Evolutionary conservation across 129 eudicot genomes (phyloP), one percentile per base, ranked within the genome.

Genomic region (Calendula officinalis): DNA sequence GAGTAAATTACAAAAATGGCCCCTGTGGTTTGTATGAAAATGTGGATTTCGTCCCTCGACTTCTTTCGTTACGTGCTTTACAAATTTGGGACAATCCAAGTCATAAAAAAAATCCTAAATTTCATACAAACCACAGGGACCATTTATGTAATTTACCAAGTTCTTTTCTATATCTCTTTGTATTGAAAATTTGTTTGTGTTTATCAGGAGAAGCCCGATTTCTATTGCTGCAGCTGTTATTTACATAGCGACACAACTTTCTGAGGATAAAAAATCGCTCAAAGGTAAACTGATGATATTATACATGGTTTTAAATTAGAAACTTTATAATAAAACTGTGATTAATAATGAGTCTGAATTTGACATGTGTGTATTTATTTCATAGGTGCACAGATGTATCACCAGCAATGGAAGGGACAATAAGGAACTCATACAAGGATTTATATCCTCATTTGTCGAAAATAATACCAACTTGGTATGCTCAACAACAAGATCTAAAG

Each of bases 191-290:
- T 45, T 47, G 22, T 1, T 32, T 34, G 36, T 12, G 43, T 16
- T 3, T 50, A 75, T 56, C 76, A 81, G 86, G 88, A 79, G 88
- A 76, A 84, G 80, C 44, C 88, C 91, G 11, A 76, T 81, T 71
- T 81, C 91, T 3, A 76, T 84, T 70, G 96, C 88, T 45, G 96
- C 89, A 55, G 89, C 89, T n/a, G 69, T 88, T 13, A 88, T 88
- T 35, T 87, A 73, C 72, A 81, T 88, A 14, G 56, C 84, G 14
- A 80, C 82, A 56, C 96, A 84, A 66, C 82, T 88, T 13, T 87
- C 84, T 5, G 84, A 87, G 27, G 72, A 79, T 3, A 84, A 81
- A 75, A 84, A 84, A 45, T 75, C 88, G 27, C 76, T 84, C 8
- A 75, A 78, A 84, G 95, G 90, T 86, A 50, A 37, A 40, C 6